Conservation (phyloP, 495 filamentous ascomycete species). For the Penicillium salamii region DNA sequence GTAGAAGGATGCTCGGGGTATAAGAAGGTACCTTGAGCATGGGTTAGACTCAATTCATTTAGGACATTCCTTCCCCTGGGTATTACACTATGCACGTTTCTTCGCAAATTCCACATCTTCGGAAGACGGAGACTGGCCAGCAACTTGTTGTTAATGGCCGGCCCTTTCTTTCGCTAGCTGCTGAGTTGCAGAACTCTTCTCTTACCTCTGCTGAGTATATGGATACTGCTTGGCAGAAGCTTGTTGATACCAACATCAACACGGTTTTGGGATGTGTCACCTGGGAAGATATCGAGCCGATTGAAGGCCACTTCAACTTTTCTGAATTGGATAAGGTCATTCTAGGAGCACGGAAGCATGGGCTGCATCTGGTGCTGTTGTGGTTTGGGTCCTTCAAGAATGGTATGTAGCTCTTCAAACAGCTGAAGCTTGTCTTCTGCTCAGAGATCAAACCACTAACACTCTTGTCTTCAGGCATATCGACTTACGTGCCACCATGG, state of each 20-base stretch:
- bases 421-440: neutral
- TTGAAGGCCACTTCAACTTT: constrained; percentile 45
- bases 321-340: constrained; percentile 42
- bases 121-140: constrained; percentile 21
- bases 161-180: constrained; percentile 45
- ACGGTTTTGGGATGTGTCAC: constrained; percentile 50
- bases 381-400: constrained; percentile 55
- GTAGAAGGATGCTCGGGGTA: neutral
- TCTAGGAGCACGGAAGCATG: constrained; percentile 35
- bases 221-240: constrained; percentile 40
- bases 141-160: constrained; percentile 47
- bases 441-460: too few species aligned
- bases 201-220: constrained; percentile 45
- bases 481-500: constrained; percentile 42
- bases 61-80: neutral
- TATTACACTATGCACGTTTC: neutral
- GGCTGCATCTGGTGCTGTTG: constrained; percentile 42
- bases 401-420: constrained; percentile 18
- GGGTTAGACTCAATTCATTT: neutral
- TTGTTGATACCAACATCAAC: constrained; percentile 42
- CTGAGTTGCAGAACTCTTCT: constrained; percentile 50
- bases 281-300: constrained; percentile 50
- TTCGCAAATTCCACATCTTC: constrained; percentile 25
- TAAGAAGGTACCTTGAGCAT: neutral
- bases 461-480: constrained; percentile 16